Evolutionary conservation across 2,329 filamentous ascomycete genomes (phyloP).

Genomic region (Diaporthe aspalathi): DNA sequence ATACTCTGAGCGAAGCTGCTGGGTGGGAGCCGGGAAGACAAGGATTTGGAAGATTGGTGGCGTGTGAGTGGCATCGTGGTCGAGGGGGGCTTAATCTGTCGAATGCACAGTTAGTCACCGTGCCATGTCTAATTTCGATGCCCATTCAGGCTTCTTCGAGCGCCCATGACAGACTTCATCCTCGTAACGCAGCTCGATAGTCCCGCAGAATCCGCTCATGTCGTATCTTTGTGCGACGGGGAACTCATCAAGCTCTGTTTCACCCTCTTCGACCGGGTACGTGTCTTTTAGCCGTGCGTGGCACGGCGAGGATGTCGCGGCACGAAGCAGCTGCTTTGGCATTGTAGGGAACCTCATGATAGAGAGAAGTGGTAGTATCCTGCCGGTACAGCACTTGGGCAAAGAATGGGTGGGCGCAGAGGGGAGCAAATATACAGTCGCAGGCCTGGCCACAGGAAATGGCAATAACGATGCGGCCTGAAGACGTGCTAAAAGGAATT

Average conservation of each 20-base stretch:
- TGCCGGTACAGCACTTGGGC: not conserved
- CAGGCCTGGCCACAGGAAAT: not conserved
- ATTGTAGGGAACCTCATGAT: not conserved
- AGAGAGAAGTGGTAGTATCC: too few relatives aligned
- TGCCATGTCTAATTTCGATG: not conserved
- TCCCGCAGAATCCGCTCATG: slow-evolving; percentile 15
- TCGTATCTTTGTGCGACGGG: slow-evolving; percentile 3
- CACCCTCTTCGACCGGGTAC: not conserved
- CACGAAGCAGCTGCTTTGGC: slow-evolving; percentile 5
- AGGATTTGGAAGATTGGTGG: slow-evolving; percentile 54
- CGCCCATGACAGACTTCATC: slow-evolving; percentile 23
- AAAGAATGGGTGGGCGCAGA: not conserved
- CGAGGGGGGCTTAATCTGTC: slow-evolving; percentile 51
- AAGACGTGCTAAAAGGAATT: not conserved
- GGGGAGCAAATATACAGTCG: not conserved
- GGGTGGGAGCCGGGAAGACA: slow-evolving; percentile 55
- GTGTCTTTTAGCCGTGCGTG: not conserved
- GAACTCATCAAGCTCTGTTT: not conserved
- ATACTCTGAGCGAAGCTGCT: slow-evolving; percentile 68
- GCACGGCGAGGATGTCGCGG: not conserved
- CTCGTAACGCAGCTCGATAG: slow-evolving; percentile 12
- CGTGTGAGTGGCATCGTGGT: slow-evolving; percentile 48
- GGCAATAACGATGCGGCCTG: not conserved
- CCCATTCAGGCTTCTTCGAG: not conserved
- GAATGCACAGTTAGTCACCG: slow-evolving; percentile 33